A percentile compares a stretch with the other conserved stretches of the same genome.
Evolutionary conservation across 805 yeast species (phyloP).

Genomic region (Kluyveromyces dobzhanskii): DNA sequence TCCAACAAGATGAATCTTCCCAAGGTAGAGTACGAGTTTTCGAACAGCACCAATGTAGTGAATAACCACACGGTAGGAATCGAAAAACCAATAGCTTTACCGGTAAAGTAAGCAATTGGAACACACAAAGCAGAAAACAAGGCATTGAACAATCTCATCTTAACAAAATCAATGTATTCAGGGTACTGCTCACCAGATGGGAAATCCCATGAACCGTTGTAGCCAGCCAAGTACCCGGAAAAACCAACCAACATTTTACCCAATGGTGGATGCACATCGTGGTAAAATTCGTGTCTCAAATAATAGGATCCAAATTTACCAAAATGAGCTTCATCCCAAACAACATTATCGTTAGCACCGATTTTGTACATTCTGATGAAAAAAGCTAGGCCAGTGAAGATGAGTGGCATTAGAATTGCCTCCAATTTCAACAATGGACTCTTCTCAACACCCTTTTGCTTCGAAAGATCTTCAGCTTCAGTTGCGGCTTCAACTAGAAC

Average conservation of each 20-base stretch:
- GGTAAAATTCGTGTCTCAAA: constrained; percentile 69
- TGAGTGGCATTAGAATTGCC: constrained; percentile 34
- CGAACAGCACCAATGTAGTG: constrained; percentile 55
- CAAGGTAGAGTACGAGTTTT: constrained; percentile 59
- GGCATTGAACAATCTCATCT: constrained; percentile 69
- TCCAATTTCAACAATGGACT: constrained; percentile 20
- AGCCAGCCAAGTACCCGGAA: constrained; percentile 76
- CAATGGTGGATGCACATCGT: constrained; percentile 82
- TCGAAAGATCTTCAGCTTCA: constrained; percentile 17
- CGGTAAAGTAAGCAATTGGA: constrained; percentile 65
- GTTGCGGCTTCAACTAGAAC: constrained; percentile 1
- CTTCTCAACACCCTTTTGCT: constrained; percentile 6
- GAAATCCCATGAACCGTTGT: constrained; percentile 68
- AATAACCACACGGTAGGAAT: constrained; percentile 50
- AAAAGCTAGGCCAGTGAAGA: constrained; percentile 39
- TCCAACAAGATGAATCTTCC: constrained; percentile 71
- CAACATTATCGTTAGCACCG: constrained; percentile 48
- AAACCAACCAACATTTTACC: constrained; percentile 76
- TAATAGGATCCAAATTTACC: constrained; percentile 82
- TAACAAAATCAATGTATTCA: constrained; percentile 46
- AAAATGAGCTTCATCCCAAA: constrained; percentile 90
- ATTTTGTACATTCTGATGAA: constrained; percentile 55
- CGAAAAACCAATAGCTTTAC: constrained; percentile 47
- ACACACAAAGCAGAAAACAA: constrained; percentile 56
- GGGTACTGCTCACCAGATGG: constrained; percentile 61